Conservation (phyloP, 192 early-diverging fungal species). For the Podochytrium sp. region DNA sequence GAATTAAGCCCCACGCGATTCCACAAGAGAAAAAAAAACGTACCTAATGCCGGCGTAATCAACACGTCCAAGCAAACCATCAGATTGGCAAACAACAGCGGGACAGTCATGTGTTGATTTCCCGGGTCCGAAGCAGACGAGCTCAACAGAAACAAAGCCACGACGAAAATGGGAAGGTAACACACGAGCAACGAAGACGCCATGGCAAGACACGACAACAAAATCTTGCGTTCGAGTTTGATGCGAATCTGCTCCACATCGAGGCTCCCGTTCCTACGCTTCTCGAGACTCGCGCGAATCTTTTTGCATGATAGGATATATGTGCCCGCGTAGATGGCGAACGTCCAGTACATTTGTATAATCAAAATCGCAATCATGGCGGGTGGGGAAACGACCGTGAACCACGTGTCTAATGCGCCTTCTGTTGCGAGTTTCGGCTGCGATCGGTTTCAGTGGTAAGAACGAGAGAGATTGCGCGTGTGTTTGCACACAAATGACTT, state of each 20-base stretch:
- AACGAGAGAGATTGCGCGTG: too few relatives aligned
- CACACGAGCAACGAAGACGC: not conserved
- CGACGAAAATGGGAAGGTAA: not conserved
- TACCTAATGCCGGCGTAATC: not conserved
- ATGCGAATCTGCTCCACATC: not conserved
- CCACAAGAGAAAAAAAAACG: not conserved
- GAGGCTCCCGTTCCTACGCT: not conserved
- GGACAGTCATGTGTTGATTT: not conserved
- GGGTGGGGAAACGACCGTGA: not conserved
- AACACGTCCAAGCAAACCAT: not conserved
- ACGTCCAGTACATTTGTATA: not conserved
- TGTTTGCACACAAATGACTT: too few relatives aligned
- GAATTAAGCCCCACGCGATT: too few relatives aligned
- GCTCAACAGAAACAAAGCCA: not conserved
- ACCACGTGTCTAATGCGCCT: not conserved
- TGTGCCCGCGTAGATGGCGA: not conserved
- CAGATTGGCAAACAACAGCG: not conserved
- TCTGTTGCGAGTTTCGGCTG: too few relatives aligned
- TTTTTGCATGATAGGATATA: not conserved
- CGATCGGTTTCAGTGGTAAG: too few relatives aligned
- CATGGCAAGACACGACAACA: not conserved
- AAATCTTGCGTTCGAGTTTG: not conserved
- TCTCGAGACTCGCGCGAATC: not conserved
- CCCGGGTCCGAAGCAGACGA: not conserved
- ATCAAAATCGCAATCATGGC: not conserved